Evolutionary conservation across 1,139 yeast genomes (phyloP), one percentile per base, ranked within the genome.

Genomic region (Pichia sp.): DNA sequence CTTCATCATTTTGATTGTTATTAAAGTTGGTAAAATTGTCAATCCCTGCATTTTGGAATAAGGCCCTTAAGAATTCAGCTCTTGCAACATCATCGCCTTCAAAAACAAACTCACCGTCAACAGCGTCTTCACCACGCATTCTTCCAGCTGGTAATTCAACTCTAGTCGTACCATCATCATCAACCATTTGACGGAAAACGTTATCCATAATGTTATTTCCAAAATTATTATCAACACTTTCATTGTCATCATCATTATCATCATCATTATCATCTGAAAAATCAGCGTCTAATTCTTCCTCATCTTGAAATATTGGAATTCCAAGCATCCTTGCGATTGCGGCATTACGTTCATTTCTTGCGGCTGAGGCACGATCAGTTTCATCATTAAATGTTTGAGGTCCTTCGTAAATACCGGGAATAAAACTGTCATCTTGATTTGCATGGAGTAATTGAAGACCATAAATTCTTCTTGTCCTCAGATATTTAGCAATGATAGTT

Each of bases 371-470:
- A 22, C n/a, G 9, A 16, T n/a, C n/a, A 30, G 12, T 12, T 28
- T 10, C 34, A 30, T 2, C 4, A 16, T 30, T 23, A 4, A 10
- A 6, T 2, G n/a, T n/a, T n/a, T n/a, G n/a, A n/a, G n/a, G n/a
- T n/a, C 26, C 30, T 30, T 47, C 52, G 37, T 42, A 37, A 22
- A 50, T 48, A 20, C 52, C 52, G 1, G 52, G 46, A 27, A 49
- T 41, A 41, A 40, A 30, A 12, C 28, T 23, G 7, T 31, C 23
- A 27, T 4, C 37, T n/a, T n/a, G n/a, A n/a, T n/a, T n/a, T n/a
- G n/a, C n/a, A n/a, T n/a, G n/a, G n/a, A n/a, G n/a, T n/a, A n/a
- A n/a, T n/a, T n/a, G n/a, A 37, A 35, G 11, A 5, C 35, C 37
- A 5, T 39, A 31, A 32, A n/a, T 25, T n/a, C 25, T 30, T 8